Evolutionary conservation across 2,329 filamentous ascomycete species (phyloP), one percentile per base, ranked within the genome.

Genomic region (Macroventuria anomochaeta): DNA sequence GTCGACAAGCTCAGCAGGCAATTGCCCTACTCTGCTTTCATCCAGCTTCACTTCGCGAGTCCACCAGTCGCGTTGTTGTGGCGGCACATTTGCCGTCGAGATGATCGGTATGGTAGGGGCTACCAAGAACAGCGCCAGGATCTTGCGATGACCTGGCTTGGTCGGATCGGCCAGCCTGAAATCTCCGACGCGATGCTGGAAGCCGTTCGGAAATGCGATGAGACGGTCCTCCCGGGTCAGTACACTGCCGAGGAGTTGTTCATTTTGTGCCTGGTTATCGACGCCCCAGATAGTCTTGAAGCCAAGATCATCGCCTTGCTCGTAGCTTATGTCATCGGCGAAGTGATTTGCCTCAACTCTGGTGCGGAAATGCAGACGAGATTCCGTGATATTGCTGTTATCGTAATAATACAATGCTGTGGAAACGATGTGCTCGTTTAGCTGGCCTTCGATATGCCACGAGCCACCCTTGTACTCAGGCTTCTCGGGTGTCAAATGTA

Each of bases 401-500:
- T 85, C 81, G 60, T 84, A 85, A 67, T 86, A 85, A 69, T 85
- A 86, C 18, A 88, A 73, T 0, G 85, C 83, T 0, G 84, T 85
- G 0, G 85, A 83, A 57, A 80, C 81, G 29, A 89, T 87, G 57
- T 82, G 83, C 69, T 89, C 86, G 59, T 89, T 88, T 69, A 74
- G 57, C 29, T 58, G 55, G 13, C 75, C 74, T 61, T 77, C 75
- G 23, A 80, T 62, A 58, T 85, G 83, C 79, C 83, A 85, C 1
- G 70, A 72, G 1, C 83, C 83, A 17, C 82, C 82, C 0, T 71
- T 66, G 58, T 84, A 88, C 0, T 62, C 61, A 0, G 85, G 82
- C 1, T 83, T 79, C 13, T 83, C 81, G 0, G 85, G 85, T 0
- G 79, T 83, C 1, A 88, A 74, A 25, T 85, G 76, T 39, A 87